Conservation (phyloP, 1,139 yeast species). For the Suhomyces panamericanus region DNA sequence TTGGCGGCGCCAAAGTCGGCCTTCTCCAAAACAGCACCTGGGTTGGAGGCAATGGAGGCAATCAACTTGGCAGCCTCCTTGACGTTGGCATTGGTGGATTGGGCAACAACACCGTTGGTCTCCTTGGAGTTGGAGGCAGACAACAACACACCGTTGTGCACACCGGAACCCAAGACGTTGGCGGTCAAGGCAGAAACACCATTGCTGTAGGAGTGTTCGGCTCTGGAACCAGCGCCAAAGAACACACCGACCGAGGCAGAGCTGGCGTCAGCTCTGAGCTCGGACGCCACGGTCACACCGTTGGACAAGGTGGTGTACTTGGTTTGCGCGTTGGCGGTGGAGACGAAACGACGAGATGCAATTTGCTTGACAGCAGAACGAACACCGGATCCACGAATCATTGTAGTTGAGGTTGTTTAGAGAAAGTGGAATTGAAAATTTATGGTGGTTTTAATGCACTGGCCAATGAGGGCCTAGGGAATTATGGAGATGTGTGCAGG, state of each 20-base stretch:
- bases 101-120: conserved; percentile 53
- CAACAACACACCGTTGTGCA: conserved; percentile 48
- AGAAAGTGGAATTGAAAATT: conserved; percentile 12
- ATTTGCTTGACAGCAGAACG: conserved; percentile 33
- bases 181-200: conserved; percentile 73
- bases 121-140: conserved; percentile 51
- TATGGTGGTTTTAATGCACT: conserved; percentile 12
- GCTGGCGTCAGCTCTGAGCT: conserved; percentile 55
- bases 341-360: conserved; percentile 53
- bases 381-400: conserved; percentile 43
- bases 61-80: conserved; percentile 44
- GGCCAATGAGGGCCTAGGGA: conserved; percentile 18
- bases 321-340: conserved; percentile 61
- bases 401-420: conserved; percentile 15
- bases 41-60: conserved; percentile 38
- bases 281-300: conserved; percentile 73
- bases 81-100: conserved; percentile 47
- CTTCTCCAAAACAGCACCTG: conserved; percentile 32
- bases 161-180: conserved; percentile 44
- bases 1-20: conserved; percentile 38
- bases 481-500: conserved; percentile 15
- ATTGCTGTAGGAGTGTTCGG: conserved; percentile 76
- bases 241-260: conserved; percentile 67
- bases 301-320: conserved; percentile 69
- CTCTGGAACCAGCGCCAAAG: conserved; percentile 73